Conservation (phyloP, 2,329 filamentous ascomycete species). For the Aspergillus sp. region DNA sequence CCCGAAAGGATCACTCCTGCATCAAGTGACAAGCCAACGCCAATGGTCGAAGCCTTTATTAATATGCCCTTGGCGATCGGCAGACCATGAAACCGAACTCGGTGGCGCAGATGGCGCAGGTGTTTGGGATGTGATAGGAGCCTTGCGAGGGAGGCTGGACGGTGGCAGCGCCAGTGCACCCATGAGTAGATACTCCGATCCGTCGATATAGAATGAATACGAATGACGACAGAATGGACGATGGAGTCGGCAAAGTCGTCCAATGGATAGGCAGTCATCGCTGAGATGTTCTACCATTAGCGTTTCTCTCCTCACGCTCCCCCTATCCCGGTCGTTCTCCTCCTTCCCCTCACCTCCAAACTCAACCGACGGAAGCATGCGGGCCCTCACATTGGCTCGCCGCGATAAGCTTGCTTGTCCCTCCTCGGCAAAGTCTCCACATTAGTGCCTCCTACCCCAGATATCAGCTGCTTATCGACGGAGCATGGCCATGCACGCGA, state of each 20-base stretch:
- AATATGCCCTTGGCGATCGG: background rate
- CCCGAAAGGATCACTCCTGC: background rate
- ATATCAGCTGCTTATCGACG: constrained; percentile 20
- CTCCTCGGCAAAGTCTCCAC: background rate
- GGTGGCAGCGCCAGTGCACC: too few relatives aligned
- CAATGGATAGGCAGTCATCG: too few relatives aligned
- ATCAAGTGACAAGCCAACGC: background rate
- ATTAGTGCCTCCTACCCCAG: constrained; percentile 13
- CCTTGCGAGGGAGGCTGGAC: too few relatives aligned
- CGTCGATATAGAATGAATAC: too few relatives aligned
- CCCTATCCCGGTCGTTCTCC: background rate
- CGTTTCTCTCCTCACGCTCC: too few relatives aligned
- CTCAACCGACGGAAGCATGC: background rate
- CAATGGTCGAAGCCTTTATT: background rate
- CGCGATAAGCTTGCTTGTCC: constrained; percentile 3
- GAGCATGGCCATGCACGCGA: background rate
- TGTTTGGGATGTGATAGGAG: too few relatives aligned
- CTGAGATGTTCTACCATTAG: too few relatives aligned
- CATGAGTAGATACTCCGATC: too few relatives aligned
- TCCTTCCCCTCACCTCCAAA: constrained; percentile 9
- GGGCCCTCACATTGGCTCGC: background rate
- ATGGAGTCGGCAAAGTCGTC: constrained; percentile 6
- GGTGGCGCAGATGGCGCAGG: too few relatives aligned
- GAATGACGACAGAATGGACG: background rate
- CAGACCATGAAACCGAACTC: too few relatives aligned